Conservation (phyloP, 1,284 basidiomycete genomes). For the Heliocybe sulcata region DNA sequence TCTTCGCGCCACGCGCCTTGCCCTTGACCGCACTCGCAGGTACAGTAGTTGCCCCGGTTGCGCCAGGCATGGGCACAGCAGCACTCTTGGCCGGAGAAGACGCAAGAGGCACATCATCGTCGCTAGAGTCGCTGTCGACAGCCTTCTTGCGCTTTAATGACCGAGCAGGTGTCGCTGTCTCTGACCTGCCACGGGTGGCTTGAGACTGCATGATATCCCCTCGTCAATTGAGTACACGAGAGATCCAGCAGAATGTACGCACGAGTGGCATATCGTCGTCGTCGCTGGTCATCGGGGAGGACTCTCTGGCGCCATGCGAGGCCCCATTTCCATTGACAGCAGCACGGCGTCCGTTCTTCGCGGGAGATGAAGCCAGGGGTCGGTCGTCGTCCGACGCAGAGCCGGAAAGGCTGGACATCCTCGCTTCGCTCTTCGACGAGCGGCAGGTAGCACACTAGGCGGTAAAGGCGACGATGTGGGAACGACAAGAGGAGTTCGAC, state of each 20-base stretch:
- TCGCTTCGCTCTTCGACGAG: not conserved
- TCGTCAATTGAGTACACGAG: slow-evolving; percentile 15
- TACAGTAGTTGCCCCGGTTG: slow-evolving; percentile 29
- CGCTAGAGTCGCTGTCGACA: slow-evolving; percentile 48
- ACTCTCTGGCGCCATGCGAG: not conserved
- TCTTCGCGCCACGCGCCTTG: slow-evolving; percentile 25
- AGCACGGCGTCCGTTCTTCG: slow-evolving; percentile 27
- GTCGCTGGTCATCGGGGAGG: slow-evolving; percentile 43
- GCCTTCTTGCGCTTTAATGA: slow-evolving; percentile 53
- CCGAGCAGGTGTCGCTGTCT: slow-evolving; percentile 34
- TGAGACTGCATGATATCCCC: slow-evolving; percentile 27
- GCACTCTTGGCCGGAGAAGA: slow-evolving; percentile 50
- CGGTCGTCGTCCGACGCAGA: slow-evolving; percentile 62
- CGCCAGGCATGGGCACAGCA: slow-evolving; percentile 35
- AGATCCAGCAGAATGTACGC: slow-evolving; percentile 21
- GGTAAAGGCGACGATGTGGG: slow-evolving; percentile 22
- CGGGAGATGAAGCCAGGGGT: slow-evolving; percentile 42
- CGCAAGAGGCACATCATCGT: slow-evolving; percentile 67
- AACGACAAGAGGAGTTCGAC: slow-evolving; percentile 12
- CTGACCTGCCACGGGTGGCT: slow-evolving; percentile 36
- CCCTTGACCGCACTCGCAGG: slow-evolving; percentile 26
- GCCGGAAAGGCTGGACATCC: slow-evolving; percentile 16
- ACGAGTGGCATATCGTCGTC: slow-evolving; percentile 69
- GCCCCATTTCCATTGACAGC: slow-evolving; percentile 22
- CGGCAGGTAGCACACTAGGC: slow-evolving; percentile 26